These are phyloP conservation scores for Coniochaeta sp. DNA, from an alignment of 2,329 filamentous ascomycete genomes.

Conservation along the genomic window DNA sequence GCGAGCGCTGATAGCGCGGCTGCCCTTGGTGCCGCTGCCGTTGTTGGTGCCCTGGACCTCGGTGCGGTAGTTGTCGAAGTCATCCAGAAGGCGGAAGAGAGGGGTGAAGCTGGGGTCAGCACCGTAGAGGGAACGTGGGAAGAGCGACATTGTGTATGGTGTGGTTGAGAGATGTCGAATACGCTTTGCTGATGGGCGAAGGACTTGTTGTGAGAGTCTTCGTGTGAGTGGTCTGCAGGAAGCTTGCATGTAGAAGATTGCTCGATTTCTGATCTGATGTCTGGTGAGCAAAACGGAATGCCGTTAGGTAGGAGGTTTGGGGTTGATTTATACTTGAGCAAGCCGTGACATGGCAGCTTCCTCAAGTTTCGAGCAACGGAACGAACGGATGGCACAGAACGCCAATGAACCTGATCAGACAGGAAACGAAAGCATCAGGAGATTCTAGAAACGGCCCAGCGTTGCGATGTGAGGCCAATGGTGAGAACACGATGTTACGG, in stretches of 20 bases:
- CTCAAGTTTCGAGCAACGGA: not conserved
- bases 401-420: not conserved
- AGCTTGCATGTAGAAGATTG: conserved; percentile 1
- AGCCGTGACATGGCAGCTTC: no score
- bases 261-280: not conserved
- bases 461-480: not conserved
- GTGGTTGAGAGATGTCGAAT: conserved; percentile 19
- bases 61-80: conserved; percentile 51
- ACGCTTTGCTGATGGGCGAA: conserved; percentile 1
- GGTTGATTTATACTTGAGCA: not conserved
- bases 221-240: conserved; percentile 1
- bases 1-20: conserved; percentile 24
- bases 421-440: not conserved
- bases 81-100: conserved; percentile 57
- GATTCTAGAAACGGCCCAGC: conserved; percentile 1
- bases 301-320: not conserved
- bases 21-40: conserved; percentile 12
- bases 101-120: conserved; percentile 45
- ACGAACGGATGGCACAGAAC: not conserved
- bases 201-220: not conserved
- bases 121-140: conserved; percentile 42
- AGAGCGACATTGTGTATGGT: conserved; percentile 49
- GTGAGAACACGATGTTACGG: not conserved
- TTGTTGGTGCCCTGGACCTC: conserved; percentile 18
- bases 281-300: not conserved